Evolutionary conservation across 2,329 filamentous ascomycete genomes (phyloP).

Genomic region (Sporothrix sp.): DNA sequence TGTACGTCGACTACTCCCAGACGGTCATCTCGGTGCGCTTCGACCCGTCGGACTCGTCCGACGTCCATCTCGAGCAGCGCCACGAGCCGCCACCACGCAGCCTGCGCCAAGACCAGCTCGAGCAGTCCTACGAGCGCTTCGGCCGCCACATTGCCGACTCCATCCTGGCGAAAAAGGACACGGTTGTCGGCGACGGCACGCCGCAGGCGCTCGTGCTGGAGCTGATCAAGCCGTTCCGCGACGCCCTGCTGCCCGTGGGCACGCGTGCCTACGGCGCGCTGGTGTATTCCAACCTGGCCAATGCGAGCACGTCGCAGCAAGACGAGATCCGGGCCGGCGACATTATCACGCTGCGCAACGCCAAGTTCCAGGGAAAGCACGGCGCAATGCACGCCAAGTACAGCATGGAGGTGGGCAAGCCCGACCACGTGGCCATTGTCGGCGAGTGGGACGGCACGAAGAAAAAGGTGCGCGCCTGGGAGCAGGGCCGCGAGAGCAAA

Average conservation of each 20-base stretch:
- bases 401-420: conserved; percentile 73
- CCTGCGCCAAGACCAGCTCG: conserved; percentile 86
- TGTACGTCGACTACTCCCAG: conserved; percentile 95
- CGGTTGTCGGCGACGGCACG: conserved; percentile 73
- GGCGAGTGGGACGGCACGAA: conserved; percentile 97
- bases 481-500: conserved; percentile 86
- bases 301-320: conserved; percentile 78
- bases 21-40: conserved; percentile 76
- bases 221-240: conserved; percentile 61
- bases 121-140: conserved; percentile 71
- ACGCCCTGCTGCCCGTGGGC: conserved; percentile 75
- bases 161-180: conserved; percentile 63
- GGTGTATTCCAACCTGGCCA: conserved; percentile 90
- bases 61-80: conserved; percentile 70
- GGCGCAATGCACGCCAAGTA: conserved; percentile 96
- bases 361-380: conserved; percentile 89
- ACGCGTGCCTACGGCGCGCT: conserved; percentile 81
- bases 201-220: conserved; percentile 69
- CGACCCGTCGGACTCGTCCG: conserved; percentile 60
- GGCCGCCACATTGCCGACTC: conserved; percentile 68
- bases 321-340: conserved; percentile 91
- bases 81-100: conserved; percentile 75
- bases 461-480: conserved; percentile 93
- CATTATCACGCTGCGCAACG: conserved; percentile 85
- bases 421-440: conserved; percentile 82